phyloP scores from a whole-genome alignment of 306 rosid species.

The Cicer cuneatum region DNA sequence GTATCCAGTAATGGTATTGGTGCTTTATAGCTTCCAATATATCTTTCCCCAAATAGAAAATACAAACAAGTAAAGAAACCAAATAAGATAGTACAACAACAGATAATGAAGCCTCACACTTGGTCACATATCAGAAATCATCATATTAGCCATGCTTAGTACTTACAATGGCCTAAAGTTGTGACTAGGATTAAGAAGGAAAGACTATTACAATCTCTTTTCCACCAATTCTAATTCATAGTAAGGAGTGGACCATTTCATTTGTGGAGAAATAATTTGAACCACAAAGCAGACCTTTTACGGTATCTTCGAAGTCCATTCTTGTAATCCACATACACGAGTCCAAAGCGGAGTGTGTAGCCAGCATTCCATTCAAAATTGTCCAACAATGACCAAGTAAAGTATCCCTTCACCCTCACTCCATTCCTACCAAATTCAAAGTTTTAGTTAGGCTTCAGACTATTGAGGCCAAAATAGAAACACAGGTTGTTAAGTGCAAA shows the following conservation, averaged over 20 bases:
- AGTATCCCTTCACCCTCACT: conserved; percentile 70
- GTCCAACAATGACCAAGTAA: conserved; percentile 77
- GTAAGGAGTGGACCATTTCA: conserved; percentile 1
- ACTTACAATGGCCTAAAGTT: conserved; percentile 25
- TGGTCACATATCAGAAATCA: conserved; percentile 15
- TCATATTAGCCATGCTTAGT: conserved; percentile 9
- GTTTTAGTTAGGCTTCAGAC: conserved; percentile 23
- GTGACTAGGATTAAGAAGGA: conserved; percentile 5
- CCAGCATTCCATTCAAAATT: conserved; percentile 67
- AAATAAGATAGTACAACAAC: not conserved
- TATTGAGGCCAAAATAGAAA: not conserved
- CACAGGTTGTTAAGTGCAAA: not conserved
- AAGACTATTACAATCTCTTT: conserved; percentile 6
- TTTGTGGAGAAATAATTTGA: conserved; percentile 57
- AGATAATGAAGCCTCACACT: not conserved
- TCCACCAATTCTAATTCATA: not conserved
- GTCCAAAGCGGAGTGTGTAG: conserved; percentile 65
- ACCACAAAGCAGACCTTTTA: conserved; percentile 72
- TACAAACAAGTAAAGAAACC: not conserved
- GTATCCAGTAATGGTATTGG: too few species aligned
- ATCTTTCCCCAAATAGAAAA: not conserved
- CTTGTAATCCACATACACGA: conserved; percentile 64
- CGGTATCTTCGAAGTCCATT: conserved; percentile 57
- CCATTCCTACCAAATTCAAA: conserved; percentile 54
- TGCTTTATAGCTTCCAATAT: not conserved